These are phyloP conservation scores for Delonix regia DNA, from an alignment of 306 rosid species.

Conservation along the genomic window DNA sequence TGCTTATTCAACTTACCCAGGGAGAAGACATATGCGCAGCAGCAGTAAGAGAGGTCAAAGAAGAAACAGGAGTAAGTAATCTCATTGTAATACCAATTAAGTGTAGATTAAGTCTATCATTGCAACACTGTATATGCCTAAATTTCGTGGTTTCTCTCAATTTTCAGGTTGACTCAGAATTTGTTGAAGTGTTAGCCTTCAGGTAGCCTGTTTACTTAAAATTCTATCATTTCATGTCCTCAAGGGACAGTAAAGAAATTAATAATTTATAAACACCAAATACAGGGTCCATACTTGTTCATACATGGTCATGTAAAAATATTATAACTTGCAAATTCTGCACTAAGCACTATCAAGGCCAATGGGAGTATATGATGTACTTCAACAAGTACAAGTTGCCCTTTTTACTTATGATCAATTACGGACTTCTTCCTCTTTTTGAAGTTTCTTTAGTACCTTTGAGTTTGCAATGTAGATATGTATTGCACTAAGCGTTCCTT, in stretches of 20 bases:
- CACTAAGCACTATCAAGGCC: neutral
- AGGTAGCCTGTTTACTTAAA: slow-evolving; percentile 47
- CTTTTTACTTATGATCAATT: slow-evolving; percentile 6
- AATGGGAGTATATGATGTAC: slow-evolving; percentile 9
- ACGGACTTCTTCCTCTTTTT: neutral
- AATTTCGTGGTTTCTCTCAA: slow-evolving; percentile 29
- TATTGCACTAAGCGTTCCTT: neutral
- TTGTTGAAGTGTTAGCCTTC: slow-evolving; percentile 71
- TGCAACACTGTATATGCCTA: slow-evolving; percentile 10
- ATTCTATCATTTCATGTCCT: slow-evolving; percentile 1
- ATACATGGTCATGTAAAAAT: neutral
- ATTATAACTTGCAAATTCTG: slow-evolving; percentile 4
- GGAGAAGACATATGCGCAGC: slow-evolving; percentile 79
- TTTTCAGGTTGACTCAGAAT: slow-evolving; percentile 75
- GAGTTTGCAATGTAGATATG: neutral
- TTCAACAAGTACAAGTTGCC: neutral
- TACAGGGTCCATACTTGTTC: slow-evolving; percentile 11
- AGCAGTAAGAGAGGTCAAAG: slow-evolving; percentile 78
- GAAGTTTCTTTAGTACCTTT: slow-evolving; percentile 1
- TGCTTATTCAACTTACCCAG: slow-evolving; percentile 41
- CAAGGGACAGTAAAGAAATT: neutral
- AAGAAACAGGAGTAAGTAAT: slow-evolving; percentile 83
- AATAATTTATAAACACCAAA: neutral
- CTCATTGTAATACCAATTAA: neutral
- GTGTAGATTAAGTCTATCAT: neutral